These are phyloP conservation scores for Fraxinus sp. DNA, from an alignment of 305 asterid species.

Conservation along the genomic window DNA sequence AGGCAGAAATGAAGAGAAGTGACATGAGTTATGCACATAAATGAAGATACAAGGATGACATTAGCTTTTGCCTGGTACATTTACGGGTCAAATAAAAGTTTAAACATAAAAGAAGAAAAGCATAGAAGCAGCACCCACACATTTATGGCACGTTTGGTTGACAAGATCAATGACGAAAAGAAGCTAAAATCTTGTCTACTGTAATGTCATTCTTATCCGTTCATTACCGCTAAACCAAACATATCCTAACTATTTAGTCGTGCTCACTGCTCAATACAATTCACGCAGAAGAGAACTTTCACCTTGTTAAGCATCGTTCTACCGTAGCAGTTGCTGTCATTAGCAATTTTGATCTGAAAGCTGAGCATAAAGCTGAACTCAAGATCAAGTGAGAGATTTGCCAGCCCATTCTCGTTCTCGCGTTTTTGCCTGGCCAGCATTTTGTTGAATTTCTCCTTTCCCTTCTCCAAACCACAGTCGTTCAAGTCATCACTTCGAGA, in stretches of 20 bases:
- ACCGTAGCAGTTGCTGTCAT: conserved; percentile 1
- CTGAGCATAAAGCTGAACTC: not conserved
- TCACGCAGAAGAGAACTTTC: not conserved
- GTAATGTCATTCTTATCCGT: not conserved
- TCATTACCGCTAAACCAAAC: not conserved
- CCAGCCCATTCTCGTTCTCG: conserved; percentile 91
- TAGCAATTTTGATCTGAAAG: conserved; percentile 7
- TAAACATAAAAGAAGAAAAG: not conserved
- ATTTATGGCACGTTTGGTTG: not conserved
- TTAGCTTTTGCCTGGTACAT: not conserved
- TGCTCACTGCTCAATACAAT: conserved; percentile 4
- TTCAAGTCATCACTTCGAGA: conserved; percentile 78
- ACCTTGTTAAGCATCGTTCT: not conserved
- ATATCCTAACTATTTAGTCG: not conserved
- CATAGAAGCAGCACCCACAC: not conserved
- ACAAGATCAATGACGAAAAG: not conserved
- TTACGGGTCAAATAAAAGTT: not conserved
- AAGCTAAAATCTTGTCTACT: not conserved
- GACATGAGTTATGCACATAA: not conserved
- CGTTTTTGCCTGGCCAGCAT: conserved; percentile 84
- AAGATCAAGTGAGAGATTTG: conserved; percentile 65
- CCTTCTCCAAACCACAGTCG: conserved; percentile 82
- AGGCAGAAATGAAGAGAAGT: not conserved
- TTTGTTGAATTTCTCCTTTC: conserved; percentile 91
- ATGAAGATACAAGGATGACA: not conserved